Base-by-base conservation (phyloP, 2,329 filamentous ascomycete species). In the Cladosporium sp. region DNA sequence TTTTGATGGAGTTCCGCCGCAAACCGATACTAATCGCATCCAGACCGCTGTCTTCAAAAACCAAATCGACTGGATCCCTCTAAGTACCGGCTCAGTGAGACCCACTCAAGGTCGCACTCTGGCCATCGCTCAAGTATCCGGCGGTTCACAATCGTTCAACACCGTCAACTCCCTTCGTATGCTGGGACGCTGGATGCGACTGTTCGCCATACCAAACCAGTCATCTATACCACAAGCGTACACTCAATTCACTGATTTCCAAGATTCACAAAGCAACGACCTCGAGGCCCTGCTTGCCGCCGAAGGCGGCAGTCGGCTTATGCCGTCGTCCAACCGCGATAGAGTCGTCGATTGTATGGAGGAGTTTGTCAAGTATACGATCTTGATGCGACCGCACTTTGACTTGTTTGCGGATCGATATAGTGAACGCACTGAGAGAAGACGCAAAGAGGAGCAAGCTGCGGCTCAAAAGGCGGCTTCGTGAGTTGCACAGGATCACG, bases 21-120 rank as follows among this genome's bases (percentile, higher is more conserved):
- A 17, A 22, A 24, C 19, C n/a, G 9, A 37, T 37, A 17, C 53
- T 53, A 9, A 37, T n/a, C 17, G 2, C 37, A 15, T 40, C 15
- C 48, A 82, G 76, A 87, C 84, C 0, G 83, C 79, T 3, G 81
- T 87, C 0, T 88, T 88, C 76, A 87, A 88, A 62, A 85, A 86
- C 62, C 84, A 88, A 62, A 87, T 88, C 48, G 85, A 88, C 69
- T 88, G 85, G 85, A 85, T 88, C 36, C 85, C 85, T 0, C 73
- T 88, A 0, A 79, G 75, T 1, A 80, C 80, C 0, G 84, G 85
- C 24, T 82, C 81, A 7, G 80, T 88, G 0, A 80, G 85, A 0
- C 85, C 84, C 0, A 88, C 85, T 0, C 85, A 88, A 71, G 85
- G 85, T 28, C 78, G 84, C 0, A 88, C 84, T 0, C 74, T 88